Percentiles rank a stretch among this genome's conserved stretches.
Conservation (phyloP, 257 asterid species). For the Ballota nigra region DNA sequence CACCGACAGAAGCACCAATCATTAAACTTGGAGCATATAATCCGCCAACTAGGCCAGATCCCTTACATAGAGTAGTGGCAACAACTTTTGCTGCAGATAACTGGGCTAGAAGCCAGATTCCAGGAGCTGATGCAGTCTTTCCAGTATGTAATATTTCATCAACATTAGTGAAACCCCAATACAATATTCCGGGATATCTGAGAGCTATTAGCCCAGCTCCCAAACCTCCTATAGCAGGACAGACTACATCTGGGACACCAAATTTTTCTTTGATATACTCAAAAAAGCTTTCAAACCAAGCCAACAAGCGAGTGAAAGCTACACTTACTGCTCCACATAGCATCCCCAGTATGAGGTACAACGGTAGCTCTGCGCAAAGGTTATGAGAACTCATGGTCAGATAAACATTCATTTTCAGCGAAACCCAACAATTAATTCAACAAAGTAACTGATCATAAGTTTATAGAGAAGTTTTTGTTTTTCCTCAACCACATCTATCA, state of each 20-base stretch:
- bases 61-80: conserved; percentile 91
- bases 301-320: conserved; percentile 72
- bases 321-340: conserved; percentile 96
- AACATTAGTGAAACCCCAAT: conserved; percentile 98
- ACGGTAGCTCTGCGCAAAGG: conserved; percentile 77
- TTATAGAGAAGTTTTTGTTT: conserved; percentile 1
- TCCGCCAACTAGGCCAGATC: conserved; percentile 97
- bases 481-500: conserved; percentile 7
- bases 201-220: conserved; percentile 99
- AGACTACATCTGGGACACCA: conserved; percentile 84
- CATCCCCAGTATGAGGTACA: conserved; percentile 96
- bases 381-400: conserved; percentile 30
- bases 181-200: conserved; percentile 87
- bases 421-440: conserved; percentile 18
- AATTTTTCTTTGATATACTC: conserved; percentile 60
- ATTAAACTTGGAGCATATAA: conserved; percentile 96
- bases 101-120: conserved; percentile 94
- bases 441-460: conserved; percentile 10
- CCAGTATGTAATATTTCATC: conserved; percentile 97
- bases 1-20: conserved; percentile 99
- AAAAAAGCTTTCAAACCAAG: conserved; percentile 71
- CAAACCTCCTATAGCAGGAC: conserved; percentile 96
- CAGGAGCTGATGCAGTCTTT: conserved; percentile 97
- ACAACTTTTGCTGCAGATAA: conserved; percentile 89
- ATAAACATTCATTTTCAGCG: conserved; percentile 15